Evolutionary conservation across 352 stramenopile species (phyloP).

Genomic region (Globisporangium apiculatum): DNA sequence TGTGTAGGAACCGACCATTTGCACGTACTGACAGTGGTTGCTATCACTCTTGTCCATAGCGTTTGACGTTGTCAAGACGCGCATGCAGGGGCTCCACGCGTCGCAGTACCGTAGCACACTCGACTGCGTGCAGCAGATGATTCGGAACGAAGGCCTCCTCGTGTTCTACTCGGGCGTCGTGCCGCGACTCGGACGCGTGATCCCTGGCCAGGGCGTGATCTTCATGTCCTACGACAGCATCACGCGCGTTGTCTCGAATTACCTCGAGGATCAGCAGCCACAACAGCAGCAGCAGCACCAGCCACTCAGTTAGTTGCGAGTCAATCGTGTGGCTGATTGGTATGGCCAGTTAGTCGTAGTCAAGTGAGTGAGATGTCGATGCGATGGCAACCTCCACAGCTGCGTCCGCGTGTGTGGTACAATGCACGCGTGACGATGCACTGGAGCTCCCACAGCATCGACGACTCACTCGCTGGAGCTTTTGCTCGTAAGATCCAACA

Average conservation of each 20-base stretch:
- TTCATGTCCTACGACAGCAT: slow-evolving; percentile 93
- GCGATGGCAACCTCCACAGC: slow-evolving; percentile 3
- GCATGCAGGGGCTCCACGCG: slow-evolving; percentile 75
- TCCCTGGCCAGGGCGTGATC: slow-evolving; percentile 96
- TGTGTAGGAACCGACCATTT: no score
- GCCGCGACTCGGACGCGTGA: slow-evolving; percentile 89
- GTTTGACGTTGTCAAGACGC: slow-evolving; percentile 90
- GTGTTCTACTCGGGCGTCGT: slow-evolving; percentile 93
- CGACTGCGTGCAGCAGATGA: slow-evolving; percentile 83
- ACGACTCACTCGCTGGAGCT: neutral
- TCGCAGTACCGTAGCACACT: slow-evolving; percentile 73
- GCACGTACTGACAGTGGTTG: neutral
- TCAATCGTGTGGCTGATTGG: no score
- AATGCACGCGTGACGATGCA: neutral
- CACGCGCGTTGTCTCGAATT: slow-evolving; percentile 37
- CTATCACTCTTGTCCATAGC: slow-evolving; percentile 18
- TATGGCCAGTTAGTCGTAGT: no score
- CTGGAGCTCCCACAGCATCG: neutral
- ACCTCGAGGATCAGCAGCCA: slow-evolving; percentile 27
- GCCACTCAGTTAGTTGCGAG: neutral
- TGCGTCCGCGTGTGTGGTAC: no score
- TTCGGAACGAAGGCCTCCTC: slow-evolving; percentile 63
- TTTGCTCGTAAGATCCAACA: no score
- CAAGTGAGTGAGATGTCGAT: no score
- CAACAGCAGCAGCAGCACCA: neutral